Evolutionary conservation across 2,329 filamentous ascomycete species (phyloP).

Genomic region (Shiraia bambusicola): DNA sequence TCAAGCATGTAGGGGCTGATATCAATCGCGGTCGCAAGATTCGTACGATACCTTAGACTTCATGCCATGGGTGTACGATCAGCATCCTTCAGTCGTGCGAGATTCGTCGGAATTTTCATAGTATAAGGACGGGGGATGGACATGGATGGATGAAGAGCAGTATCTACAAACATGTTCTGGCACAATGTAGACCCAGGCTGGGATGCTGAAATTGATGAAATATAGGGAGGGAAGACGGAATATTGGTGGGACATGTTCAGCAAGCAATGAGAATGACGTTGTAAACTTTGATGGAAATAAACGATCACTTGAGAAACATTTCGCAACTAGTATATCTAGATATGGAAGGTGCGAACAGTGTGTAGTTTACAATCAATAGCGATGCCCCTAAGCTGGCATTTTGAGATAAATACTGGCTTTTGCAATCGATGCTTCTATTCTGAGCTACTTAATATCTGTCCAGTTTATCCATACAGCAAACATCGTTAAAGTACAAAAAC

Average conservation of each 20-base stretch:
- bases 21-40: conserved; percentile 12
- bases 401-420: no score
- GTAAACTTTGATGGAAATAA: no score
- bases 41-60: conserved; percentile 21
- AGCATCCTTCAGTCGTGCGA: conserved; percentile 10
- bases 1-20: conserved; percentile 13
- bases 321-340: no score
- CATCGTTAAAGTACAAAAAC: no score
- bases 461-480: no score
- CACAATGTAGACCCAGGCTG: conserved; percentile 4
- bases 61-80: conserved; percentile 22
- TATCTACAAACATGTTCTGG: conserved; percentile 3
- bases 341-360: no score
- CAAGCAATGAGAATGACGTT: background rate
- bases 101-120: conserved; percentile 13
- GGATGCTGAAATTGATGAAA: conserved; percentile 1
- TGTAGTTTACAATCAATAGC: no score
- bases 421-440: no score
- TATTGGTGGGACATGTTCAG: background rate
- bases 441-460: no score
- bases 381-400: no score
- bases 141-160: conserved; percentile 9
- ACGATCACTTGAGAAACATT: no score
- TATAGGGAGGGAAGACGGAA: no score
- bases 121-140: conserved; percentile 5